Conservation (phyloP, 768 basidiomycete species). For the Tricholoma terreum region DNA sequence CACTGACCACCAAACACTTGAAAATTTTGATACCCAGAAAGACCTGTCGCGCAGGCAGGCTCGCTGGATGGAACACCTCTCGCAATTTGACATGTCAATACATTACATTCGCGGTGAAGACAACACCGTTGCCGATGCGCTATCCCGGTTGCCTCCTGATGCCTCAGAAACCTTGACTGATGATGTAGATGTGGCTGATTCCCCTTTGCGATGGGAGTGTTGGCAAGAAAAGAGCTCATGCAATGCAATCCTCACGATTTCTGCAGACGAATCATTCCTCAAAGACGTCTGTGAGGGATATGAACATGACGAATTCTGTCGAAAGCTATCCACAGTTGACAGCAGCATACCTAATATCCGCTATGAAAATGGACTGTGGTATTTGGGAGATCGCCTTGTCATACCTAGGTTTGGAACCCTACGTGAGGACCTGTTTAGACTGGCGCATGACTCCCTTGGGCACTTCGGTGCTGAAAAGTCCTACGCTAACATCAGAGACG, state of each 20-base stretch:
- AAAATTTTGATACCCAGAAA: background rate
- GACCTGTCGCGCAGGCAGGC: too few relatives aligned
- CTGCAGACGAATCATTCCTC: too few relatives aligned
- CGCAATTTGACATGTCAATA: background rate
- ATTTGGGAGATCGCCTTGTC: background rate
- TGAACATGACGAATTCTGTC: too few relatives aligned
- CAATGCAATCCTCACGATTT: too few relatives aligned
- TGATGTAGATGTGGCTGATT: too few relatives aligned
- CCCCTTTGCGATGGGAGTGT: too few relatives aligned
- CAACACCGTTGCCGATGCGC: background rate
- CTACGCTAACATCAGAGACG: background rate
- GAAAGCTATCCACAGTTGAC: too few relatives aligned
- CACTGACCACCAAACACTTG: background rate
- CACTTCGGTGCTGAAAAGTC: background rate
- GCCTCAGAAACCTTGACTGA: too few relatives aligned
- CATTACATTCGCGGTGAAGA: background rate
- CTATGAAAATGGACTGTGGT: background rate
- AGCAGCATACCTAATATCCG: background rate
- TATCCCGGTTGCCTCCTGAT: too few relatives aligned
- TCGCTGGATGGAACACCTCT: background rate
- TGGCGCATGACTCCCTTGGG: background rate
- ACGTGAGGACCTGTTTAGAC: background rate
- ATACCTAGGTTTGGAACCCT: background rate
- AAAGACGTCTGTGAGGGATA: too few relatives aligned
- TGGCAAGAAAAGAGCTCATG: too few relatives aligned